phyloP scores from a whole-genome alignment of 1,139 yeast genomes.

The Saccharomyces pastorianus region DNA sequence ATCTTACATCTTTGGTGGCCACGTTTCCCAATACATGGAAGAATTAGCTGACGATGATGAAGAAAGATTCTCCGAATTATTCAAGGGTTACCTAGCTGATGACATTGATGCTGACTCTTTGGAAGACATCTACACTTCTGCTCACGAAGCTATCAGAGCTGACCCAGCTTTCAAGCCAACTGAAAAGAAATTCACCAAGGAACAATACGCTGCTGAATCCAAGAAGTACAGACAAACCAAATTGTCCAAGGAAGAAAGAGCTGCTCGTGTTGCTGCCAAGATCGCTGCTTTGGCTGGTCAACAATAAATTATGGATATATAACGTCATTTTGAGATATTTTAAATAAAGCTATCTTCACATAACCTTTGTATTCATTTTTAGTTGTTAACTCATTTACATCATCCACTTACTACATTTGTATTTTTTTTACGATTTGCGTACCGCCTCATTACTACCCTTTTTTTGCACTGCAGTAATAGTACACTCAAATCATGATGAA shows the following conservation, averaged over 20 bases:
- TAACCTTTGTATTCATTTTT: slow-evolving; percentile 3
- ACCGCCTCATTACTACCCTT: neutral
- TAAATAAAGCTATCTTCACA: slow-evolving; percentile 2
- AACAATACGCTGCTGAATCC: slow-evolving; percentile 94
- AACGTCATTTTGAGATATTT: slow-evolving; percentile 1
- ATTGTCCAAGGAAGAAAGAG: slow-evolving; percentile 87
- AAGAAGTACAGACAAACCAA: slow-evolving; percentile 84
- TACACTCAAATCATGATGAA: neutral
- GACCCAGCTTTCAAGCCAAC: slow-evolving; percentile 90
- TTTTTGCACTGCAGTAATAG: neutral
- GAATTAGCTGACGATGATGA: slow-evolving; percentile 99
- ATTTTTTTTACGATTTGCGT: neutral
- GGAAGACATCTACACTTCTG: slow-evolving; percentile 91
- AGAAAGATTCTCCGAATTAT: slow-evolving; percentile 94
- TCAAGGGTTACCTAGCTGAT: slow-evolving; percentile 94
- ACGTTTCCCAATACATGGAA: slow-evolving; percentile 99
- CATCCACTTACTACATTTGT: neutral
- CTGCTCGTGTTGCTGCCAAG: slow-evolving; percentile 82
- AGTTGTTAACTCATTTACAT: neutral
- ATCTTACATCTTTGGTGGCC: slow-evolving; percentile 99
- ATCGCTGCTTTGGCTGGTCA: slow-evolving; percentile 60
- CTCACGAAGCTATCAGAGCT: slow-evolving; percentile 93
- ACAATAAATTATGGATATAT: slow-evolving; percentile 18
- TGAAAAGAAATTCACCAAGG: slow-evolving; percentile 92
- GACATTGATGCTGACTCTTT: slow-evolving; percentile 95